Percentiles rank a stretch among this genome's conserved stretches.
phyloP scores from a whole-genome alignment of 108 stramenopile genomes.

The Cyclotella choctawhatcheeana region DNA sequence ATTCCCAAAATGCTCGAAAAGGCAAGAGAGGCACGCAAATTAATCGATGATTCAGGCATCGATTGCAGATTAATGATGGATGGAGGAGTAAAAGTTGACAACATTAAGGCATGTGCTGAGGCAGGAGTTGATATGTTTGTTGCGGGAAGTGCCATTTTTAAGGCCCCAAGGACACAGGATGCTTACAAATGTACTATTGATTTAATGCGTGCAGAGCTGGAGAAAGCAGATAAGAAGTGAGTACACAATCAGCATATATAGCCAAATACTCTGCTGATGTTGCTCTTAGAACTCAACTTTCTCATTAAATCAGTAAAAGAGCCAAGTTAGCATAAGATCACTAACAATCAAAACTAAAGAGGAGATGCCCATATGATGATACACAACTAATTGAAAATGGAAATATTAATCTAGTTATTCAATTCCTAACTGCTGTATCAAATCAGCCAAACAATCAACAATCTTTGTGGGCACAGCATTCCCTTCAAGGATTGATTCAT shows the following conservation, averaged over 20 bases:
- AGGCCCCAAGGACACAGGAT: constrained; percentile 95
- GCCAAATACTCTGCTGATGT: too few species aligned
- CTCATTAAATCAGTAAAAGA: not conserved
- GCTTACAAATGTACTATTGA: constrained; percentile 97
- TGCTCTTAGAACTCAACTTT: too few species aligned
- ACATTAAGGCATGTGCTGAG: constrained; percentile 96
- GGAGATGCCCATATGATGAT: not conserved
- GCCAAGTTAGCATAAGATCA: too few species aligned
- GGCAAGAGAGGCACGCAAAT: constrained; percentile 93
- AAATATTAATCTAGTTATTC: not conserved
- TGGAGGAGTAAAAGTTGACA: constrained; percentile 92
- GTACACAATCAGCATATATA: too few species aligned
- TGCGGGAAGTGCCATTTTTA: constrained; percentile 96
- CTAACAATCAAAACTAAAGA: not conserved
- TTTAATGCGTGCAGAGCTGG: constrained; percentile 92
- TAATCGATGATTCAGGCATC: constrained; percentile 94
- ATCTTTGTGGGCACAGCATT: constrained; percentile 12
- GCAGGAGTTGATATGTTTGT: constrained; percentile 99
- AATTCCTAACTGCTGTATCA: constrained; percentile 5
- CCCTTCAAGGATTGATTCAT: not conserved
- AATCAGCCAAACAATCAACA: constrained; percentile 14
- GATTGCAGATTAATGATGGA: constrained; percentile 98
- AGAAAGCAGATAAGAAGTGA: constrained; percentile 9
- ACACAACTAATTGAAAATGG: not conserved
- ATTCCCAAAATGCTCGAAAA: constrained; percentile 93